phyloP scores from a whole-genome alignment of 306 rosid species.

The Pterocarpus macrocarpus region DNA sequence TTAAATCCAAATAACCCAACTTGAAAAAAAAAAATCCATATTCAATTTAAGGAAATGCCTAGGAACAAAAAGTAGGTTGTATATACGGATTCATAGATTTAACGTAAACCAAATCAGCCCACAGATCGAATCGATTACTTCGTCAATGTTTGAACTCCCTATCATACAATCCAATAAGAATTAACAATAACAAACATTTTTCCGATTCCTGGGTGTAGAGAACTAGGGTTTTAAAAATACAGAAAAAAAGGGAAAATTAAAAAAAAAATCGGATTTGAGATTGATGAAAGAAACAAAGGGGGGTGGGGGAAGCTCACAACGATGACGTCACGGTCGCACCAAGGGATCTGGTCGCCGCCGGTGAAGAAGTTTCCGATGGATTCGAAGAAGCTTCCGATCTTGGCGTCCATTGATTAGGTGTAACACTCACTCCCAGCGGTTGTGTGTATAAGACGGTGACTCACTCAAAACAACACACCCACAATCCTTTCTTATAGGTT shows the following conservation, averaged over 20 bases:
- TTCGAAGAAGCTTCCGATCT: conserved; percentile 69
- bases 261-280: background rate
- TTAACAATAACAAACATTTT: background rate
- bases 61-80: background rate
- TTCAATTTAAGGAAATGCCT: background rate
- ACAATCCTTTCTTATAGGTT: conserved; percentile 21
- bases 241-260: background rate
- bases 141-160: background rate
- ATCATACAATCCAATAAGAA: background rate
- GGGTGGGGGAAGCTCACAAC: conserved; percentile 53
- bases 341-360: conserved; percentile 87
- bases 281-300: background rate
- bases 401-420: conserved; percentile 60
- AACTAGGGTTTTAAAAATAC: conserved; percentile 34
- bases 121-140: conserved; percentile 23
- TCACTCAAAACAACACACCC: background rate
- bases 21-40: background rate
- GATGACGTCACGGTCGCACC: conserved; percentile 87
- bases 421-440: background rate
- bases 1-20: background rate
- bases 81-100: background rate
- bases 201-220: background rate
- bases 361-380: conserved; percentile 68
- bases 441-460: background rate
- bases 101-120: background rate